Evolutionary conservation across 768 basidiomycete species (phyloP).

Genomic region (Mycena maculata): DNA sequence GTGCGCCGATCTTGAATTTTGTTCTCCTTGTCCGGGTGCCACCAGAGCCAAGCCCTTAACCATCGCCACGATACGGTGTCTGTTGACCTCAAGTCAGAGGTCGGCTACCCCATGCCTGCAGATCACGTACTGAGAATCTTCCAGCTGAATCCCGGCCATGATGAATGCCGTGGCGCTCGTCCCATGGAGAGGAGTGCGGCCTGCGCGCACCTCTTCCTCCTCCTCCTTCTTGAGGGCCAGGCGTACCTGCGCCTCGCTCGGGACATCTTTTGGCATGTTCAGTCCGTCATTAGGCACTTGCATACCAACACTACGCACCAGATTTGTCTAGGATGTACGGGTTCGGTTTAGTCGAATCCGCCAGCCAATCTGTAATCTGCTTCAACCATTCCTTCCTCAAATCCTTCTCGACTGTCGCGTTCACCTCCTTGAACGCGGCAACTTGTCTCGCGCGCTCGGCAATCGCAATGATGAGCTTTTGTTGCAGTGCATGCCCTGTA

Average conservation of each 20-base stretch:
- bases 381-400: conserved; percentile 11
- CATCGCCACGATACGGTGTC: not conserved
- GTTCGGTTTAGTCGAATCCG: not conserved
- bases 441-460: conserved; percentile 9
- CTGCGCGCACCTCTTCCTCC: not conserved
- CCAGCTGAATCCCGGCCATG: not conserved
- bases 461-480: conserved; percentile 10
- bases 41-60: not conserved
- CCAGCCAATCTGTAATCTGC: conserved; percentile 11
- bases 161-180: conserved; percentile 4
- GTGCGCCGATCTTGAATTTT: not conserved
- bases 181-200: not conserved
- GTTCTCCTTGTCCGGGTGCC: not conserved
- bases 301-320: not conserved
- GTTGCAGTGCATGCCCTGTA: conserved; percentile 8
- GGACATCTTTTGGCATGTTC: not conserved
- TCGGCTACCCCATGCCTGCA: not conserved
- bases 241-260: conserved; percentile 14
- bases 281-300: not conserved
- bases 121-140: conserved; percentile 10
- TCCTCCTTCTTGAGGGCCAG: conserved; percentile 11
- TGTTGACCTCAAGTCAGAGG: not conserved
- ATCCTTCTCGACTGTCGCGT: not conserved
- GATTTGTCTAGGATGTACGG: not conserved
- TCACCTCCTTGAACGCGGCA: not conserved